phyloP scores from a whole-genome alignment of 208 protist genomes.

The Angomonas desouzai region DNA sequence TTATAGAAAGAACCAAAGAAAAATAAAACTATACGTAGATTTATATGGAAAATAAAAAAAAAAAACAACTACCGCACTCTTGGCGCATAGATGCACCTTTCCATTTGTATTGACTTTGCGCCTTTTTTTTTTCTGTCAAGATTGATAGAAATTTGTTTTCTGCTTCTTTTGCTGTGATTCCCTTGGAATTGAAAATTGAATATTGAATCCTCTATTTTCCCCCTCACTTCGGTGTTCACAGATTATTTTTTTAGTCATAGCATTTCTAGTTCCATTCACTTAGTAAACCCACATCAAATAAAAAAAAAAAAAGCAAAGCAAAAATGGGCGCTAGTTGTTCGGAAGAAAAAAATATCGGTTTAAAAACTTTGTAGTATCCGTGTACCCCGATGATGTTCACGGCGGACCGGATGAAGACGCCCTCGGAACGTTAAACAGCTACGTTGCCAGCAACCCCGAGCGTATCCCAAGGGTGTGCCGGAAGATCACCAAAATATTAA shows the following conservation, averaged over 20 bases:
- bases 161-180: too few relatives aligned
- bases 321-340: conserved; percentile 27
- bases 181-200: background rate
- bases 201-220: background rate
- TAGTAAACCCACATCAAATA: too few relatives aligned
- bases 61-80: too few relatives aligned
- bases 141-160: too few relatives aligned
- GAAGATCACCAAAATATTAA: conserved; percentile 68
- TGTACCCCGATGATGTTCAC: conserved; percentile 50
- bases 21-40: too few relatives aligned
- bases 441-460: conserved; percentile 75
- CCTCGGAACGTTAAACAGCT: conserved; percentile 62
- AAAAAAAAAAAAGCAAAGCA: conserved; percentile 13
- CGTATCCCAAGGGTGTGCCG: conserved; percentile 79
- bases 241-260: conserved; percentile 9
- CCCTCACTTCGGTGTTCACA: too few relatives aligned
- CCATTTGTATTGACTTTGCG: too few relatives aligned
- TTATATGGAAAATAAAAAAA: too few relatives aligned
- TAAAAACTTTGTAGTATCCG: conserved; percentile 73
- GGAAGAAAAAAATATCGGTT: conserved; percentile 61
- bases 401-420: conserved; percentile 52
- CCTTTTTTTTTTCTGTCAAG: too few relatives aligned
- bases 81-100: too few relatives aligned
- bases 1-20: background rate
- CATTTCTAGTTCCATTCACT: too few relatives aligned